Conservation (phyloP, 163 green algal genomes). For the Chlamydomonas reinhardtii region DNA sequence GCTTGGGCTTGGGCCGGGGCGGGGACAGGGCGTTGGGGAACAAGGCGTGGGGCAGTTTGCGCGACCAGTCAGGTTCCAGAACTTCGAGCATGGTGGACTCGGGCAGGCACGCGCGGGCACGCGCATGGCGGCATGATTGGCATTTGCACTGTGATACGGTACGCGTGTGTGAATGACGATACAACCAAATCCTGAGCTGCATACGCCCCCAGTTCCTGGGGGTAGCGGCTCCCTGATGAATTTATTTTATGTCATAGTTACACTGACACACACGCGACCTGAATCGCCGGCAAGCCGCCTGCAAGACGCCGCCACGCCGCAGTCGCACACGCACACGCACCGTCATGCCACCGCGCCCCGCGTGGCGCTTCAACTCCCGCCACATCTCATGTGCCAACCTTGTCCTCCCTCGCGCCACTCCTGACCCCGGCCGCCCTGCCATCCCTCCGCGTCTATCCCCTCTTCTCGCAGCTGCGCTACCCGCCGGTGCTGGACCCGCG, state of each 20-base stretch:
- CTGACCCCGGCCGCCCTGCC: too few relatives aligned
- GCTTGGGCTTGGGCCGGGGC: neutral
- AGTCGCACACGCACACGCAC: too few relatives aligned
- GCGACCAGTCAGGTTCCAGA: too few relatives aligned
- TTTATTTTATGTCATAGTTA: slow-evolving; percentile 53
- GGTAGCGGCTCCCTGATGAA: slow-evolving; percentile 52
- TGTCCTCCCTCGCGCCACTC: too few relatives aligned
- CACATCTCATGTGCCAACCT: neutral
- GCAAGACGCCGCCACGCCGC: too few relatives aligned
- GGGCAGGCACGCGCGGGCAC: too few relatives aligned
- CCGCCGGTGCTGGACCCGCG: slow-evolving; percentile 87
- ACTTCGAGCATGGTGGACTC: too few relatives aligned
- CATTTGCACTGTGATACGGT: neutral
- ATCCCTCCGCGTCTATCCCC: neutral
- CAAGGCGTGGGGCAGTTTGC: too few relatives aligned
- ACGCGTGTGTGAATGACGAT: slow-evolving; percentile 32
- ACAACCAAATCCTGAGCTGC: slow-evolving; percentile 35
- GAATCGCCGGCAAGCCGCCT: too few relatives aligned
- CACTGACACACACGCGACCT: slow-evolving; percentile 41
- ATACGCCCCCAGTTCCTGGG: slow-evolving; percentile 39
- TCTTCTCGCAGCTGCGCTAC: slow-evolving; percentile 78
- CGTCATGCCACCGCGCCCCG: too few relatives aligned
- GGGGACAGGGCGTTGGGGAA: neutral
- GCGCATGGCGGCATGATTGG: neutral
- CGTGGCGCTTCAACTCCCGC: neutral